These are phyloP conservation scores for Eucalyptus marginata DNA, from an alignment of 345 rosid species.

Conservation along the genomic window DNA sequence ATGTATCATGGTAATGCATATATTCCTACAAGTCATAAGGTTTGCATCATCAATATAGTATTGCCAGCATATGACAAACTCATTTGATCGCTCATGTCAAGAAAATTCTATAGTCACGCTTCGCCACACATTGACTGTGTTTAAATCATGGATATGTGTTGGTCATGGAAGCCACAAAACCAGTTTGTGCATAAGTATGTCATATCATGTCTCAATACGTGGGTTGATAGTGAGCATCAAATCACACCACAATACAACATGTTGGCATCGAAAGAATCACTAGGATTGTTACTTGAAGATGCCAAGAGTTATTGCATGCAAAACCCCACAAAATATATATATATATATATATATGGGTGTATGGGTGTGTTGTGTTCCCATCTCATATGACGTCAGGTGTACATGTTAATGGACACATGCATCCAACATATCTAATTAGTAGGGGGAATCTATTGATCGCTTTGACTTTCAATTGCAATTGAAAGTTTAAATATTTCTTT, in stretches of 20 bases:
- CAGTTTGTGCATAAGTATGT: neutral
- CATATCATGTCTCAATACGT: neutral
- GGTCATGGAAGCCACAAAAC: no score
- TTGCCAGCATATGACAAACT: neutral
- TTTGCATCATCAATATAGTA: neutral
- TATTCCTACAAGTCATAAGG: neutral
- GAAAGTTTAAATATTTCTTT: neutral
- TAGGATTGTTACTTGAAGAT: neutral
- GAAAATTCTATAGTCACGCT: neutral
- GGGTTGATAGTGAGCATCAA: neutral
- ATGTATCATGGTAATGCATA: neutral
- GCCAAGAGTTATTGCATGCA: no score
- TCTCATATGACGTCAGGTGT: rapidly evolving
- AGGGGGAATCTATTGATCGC: no score
- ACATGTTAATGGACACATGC: neutral
- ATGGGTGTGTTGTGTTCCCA: neutral
- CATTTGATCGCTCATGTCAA: neutral
- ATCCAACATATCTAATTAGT: neutral
- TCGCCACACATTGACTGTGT: rapidly evolving
- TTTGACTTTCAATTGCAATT: neutral
- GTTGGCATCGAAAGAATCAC: no score
- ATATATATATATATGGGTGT: neutral
- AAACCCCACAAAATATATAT: no score
- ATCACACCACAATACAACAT: neutral
- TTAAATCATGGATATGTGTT: no score